These are phyloP conservation scores for Nannochloris sp. DNA, from an alignment of 139 green algal species.

Conservation along the genomic window DNA sequence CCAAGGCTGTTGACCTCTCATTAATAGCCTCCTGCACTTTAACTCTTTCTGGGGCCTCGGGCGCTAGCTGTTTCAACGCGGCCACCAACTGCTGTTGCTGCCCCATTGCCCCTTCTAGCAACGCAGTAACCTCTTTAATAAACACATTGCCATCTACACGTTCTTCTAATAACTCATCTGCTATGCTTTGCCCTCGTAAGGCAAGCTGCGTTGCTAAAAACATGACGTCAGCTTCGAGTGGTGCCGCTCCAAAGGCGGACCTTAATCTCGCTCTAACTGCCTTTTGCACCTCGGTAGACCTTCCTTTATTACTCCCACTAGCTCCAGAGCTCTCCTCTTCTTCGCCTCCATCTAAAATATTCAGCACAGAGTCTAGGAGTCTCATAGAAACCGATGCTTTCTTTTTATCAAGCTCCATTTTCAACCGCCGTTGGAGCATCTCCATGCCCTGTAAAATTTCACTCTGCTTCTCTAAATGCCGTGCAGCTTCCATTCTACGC, in stretches of 20 bases:
- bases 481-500: neutral
- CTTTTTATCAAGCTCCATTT: slow-evolving; percentile 6
- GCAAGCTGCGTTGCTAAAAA: slow-evolving; percentile 1
- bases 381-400: slow-evolving; percentile 1
- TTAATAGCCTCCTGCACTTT: neutral
- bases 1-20: neutral
- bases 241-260: neutral
- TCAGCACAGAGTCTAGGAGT: neutral
- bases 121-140: neutral
- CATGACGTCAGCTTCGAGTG: neutral
- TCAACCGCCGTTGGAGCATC: neutral
- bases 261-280: neutral
- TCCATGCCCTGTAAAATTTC: neutral
- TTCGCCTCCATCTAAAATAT: neutral
- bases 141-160: neutral
- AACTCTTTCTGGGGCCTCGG: neutral
- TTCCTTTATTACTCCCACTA: neutral
- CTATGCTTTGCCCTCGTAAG: neutral
- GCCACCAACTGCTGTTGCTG: neutral
- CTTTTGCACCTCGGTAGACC: neutral
- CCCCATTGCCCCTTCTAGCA: slow-evolving; percentile 3
- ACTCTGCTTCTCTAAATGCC: neutral
- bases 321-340: neutral
- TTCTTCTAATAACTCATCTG: slow-evolving; percentile 1
- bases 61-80: neutral